Conservation (phyloP, 495 filamentous ascomycete genomes). For the Tuber magnatum region DNA sequence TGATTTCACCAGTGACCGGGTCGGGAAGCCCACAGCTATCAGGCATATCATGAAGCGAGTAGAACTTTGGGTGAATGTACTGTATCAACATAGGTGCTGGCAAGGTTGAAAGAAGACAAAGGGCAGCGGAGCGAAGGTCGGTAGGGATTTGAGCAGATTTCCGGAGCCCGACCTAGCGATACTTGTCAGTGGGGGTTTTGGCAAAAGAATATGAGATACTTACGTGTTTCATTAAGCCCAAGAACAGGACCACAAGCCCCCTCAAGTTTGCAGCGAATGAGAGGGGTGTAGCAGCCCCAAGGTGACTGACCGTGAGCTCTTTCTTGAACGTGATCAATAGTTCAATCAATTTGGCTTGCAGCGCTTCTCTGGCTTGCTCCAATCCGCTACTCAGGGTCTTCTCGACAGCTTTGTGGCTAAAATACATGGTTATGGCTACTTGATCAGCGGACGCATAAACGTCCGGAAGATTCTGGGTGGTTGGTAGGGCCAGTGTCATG, state of each 20-base stretch:
- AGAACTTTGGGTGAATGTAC: constrained; percentile 91
- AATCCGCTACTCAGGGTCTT: constrained; percentile 74
- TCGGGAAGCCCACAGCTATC: constrained; percentile 82
- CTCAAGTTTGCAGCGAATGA: constrained; percentile 91
- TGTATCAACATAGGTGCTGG: constrained; percentile 87
- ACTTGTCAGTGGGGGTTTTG: not conserved
- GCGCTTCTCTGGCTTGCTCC: constrained; percentile 79
- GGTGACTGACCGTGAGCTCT: constrained; percentile 90
- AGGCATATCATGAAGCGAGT: constrained; percentile 97
- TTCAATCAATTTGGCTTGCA: constrained; percentile 87
- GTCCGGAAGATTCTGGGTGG: constrained; percentile 80
- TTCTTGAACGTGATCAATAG: constrained; percentile 91
- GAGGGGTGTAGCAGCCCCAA: constrained; percentile 65
- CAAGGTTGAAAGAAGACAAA: constrained; percentile 86
- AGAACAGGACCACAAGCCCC: constrained; percentile 79
- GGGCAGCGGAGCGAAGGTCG: constrained; percentile 86
- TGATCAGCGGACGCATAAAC: constrained; percentile 94
- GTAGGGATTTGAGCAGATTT: constrained; percentile 94
- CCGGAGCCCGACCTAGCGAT: constrained; percentile 69
- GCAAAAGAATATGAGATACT: constrained; percentile 40
- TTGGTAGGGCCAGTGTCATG: constrained; percentile 85
- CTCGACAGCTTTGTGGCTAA: constrained; percentile 96
- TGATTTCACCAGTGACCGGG: constrained; percentile 73
- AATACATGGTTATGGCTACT: constrained; percentile 84
- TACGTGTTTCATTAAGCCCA: constrained; percentile 90